Evolutionary conservation across 345 rosid genomes (phyloP), one percentile per base, ranked within the genome.

Genomic region (Bruguiera gymnorhiza): DNA sequence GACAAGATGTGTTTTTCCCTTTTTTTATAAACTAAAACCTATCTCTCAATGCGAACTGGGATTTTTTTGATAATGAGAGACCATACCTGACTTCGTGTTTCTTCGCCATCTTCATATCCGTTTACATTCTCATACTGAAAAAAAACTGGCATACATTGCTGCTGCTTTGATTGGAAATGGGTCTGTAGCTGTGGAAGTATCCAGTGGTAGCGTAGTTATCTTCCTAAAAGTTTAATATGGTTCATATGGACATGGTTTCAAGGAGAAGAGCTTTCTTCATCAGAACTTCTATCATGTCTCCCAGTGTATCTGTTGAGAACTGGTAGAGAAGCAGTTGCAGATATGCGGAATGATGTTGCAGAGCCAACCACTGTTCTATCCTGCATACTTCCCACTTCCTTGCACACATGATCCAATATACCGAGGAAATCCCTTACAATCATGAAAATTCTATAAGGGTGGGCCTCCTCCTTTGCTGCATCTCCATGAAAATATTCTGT

Each of bases 401-500:
- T 95, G 82, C 99, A 95, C 30, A 95, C 99, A 69, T 86, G 88
- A 75, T 95, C 99, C 74, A 95, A 72, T 68, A 84, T 71, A 8
- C 80, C 84, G 6, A 91, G 86, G 75, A 95, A 91, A 78, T 95
- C 97, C 78, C 97, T 84, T 16, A 95, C 97, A 36, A 95, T 86
- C 90, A 91, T 80, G 78, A 95, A 95, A 56, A 91, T 89, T 78
- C 99, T 82, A 57, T 87, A 78, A 34, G 92, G 96, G 75, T 94
- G 98, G 55, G 97, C 97, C 86, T 85, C 98, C 84, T 94, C 98
- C 83, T 84, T 95, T 2, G 84, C 88, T 19, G 92, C 57, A 60
- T 89, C 86, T 73, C 97, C 99, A 36, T 95, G 97, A 70, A 95
- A 95, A 75, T 95, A 95, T 69, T 81, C 88, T 6, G 99, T 91